Base-by-base conservation (phyloP, 129 eudicot species). In the Pulicaria dysenterica region DNA sequence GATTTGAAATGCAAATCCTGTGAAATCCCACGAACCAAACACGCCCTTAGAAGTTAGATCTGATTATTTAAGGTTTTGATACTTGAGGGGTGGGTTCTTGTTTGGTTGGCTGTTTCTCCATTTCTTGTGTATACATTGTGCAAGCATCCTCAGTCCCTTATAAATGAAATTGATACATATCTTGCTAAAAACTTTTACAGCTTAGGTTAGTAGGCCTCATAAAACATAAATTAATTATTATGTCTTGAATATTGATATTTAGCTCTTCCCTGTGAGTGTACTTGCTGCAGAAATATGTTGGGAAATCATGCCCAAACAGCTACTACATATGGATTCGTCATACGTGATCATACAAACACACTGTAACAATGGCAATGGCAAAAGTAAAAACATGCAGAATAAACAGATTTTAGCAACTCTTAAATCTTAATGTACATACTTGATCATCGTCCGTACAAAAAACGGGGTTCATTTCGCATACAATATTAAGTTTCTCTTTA, bases 401-500 rank as follows among this genome's bases (percentile, higher is more conserved):
- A 43, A 24, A 53, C 49, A 39, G 11, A 39, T 45, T 75, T 36
- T 42, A 43, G 57, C 67, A 56, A 66, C 67, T 31, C 14, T 34
- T 56, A 60, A 58, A n/a, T n/a, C n/a, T n/a, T 60, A 16, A 44
- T 17, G 12, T 46, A 66, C 8, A 7, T 43, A 24, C 70, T 16
- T 57, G 56, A 42, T 41, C 36, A 19, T 71, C 31, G 49, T 77
- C 82, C 66, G 2, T 71, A 70, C 70, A 70, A 77, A 77, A 61
- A 77, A 36, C 44, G 71, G 60, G 67, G 11, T 70, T 42, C 58
- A 77, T 61, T 61, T 61, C 72, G 42, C 77, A 34, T 70, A 78
- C 82, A 78, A 78, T 78, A 71, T 63, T 62, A 62, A 78, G 4
- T 43, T 78, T 77, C 73, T 78, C 73, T 78, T 78, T 78, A 78